A percentile compares a stretch with the other conserved stretches of the same genome.
phyloP scores from a whole-genome alignment of 1,284 basidiomycete species.

The Limonomyces culmigenus region DNA sequence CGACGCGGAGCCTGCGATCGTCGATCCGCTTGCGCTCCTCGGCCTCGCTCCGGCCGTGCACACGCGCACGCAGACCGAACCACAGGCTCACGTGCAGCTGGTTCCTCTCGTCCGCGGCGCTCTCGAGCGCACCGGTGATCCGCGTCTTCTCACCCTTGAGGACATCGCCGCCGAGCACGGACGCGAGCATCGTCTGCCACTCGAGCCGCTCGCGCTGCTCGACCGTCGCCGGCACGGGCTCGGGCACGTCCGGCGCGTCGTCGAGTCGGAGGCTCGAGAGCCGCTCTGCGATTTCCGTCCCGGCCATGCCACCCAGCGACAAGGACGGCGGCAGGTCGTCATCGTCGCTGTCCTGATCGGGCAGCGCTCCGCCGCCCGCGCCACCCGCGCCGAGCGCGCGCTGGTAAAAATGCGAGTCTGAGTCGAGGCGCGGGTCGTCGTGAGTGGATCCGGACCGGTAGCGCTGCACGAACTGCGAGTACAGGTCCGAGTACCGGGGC shows the following conservation, averaged over 20 bases:
- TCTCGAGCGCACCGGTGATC: constrained; percentile 59
- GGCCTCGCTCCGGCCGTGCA: constrained; percentile 64
- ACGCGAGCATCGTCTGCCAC: constrained; percentile 90
- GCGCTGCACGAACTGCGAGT: constrained; percentile 59
- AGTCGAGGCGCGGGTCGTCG: constrained; percentile 51
- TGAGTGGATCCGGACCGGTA: constrained; percentile 43
- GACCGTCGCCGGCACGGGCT: constrained; percentile 37
- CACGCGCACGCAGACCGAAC: constrained; percentile 80
- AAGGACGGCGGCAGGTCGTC: constrained; percentile 37
- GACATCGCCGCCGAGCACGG: constrained; percentile 85
- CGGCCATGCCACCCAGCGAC: constrained; percentile 22
- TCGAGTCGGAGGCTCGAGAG: constrained; percentile 37
- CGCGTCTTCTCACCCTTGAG: constrained; percentile 86
- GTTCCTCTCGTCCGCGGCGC: constrained; percentile 52
- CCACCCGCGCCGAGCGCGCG: constrained; percentile 33
- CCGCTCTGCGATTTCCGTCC: constrained; percentile 27
- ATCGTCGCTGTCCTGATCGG: constrained; percentile 63
- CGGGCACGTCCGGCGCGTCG: constrained; percentile 23
- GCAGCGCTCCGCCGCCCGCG: constrained; percentile 54
- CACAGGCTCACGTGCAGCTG: constrained; percentile 60
- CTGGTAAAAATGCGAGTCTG: constrained; percentile 61
- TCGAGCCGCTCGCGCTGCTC: constrained; percentile 75
- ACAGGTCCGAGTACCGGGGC: constrained; percentile 45
- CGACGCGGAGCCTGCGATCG: constrained; percentile 64
- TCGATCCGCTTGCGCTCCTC: constrained; percentile 75